phyloP scores from a whole-genome alignment of 2,329 filamentous ascomycete genomes.

The Rosellinia necatrix region DNA sequence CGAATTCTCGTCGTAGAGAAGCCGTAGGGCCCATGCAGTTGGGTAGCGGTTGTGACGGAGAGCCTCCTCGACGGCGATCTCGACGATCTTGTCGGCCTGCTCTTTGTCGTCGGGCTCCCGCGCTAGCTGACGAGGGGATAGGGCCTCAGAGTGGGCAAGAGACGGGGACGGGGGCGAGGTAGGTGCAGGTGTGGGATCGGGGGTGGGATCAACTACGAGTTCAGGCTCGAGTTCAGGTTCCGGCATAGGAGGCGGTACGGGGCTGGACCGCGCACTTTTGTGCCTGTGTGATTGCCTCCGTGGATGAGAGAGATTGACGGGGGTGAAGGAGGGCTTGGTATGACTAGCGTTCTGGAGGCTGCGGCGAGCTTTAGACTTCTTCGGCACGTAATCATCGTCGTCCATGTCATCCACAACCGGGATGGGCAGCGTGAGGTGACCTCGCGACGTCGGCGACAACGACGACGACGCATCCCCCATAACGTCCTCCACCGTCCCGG shows the following conservation, averaged over 20 bases:
- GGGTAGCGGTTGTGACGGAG: slow-evolving; percentile 61
- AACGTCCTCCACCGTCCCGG: slow-evolving; percentile 8
- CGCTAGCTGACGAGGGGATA: slow-evolving; percentile 6
- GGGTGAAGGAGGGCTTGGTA: slow-evolving; percentile 17
- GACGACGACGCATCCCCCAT: slow-evolving; percentile 27
- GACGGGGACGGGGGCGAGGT: slow-evolving; percentile 16
- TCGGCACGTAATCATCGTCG: slow-evolving; percentile 52
- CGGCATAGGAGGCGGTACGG: slow-evolving; percentile 7
- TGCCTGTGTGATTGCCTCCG: slow-evolving; percentile 37
- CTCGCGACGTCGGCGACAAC: slow-evolving; percentile 33
- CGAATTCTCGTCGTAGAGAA: slow-evolving; percentile 63
- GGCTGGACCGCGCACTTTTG: slow-evolving; percentile 35
- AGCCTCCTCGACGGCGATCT: slow-evolving; percentile 62
- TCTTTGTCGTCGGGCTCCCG: slow-evolving; percentile 46
- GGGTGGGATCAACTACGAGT: slow-evolving; percentile 5
- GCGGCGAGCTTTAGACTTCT: slow-evolving; percentile 38
- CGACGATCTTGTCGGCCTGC: slow-evolving; percentile 57
- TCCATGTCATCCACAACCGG: slow-evolving; percentile 42
- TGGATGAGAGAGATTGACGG: slow-evolving; percentile 23
- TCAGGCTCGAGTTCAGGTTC: not conserved
- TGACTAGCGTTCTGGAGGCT: slow-evolving; percentile 18
- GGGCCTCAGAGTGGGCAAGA: slow-evolving; percentile 18
- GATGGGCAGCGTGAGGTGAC: slow-evolving; percentile 27
- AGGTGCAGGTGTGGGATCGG: slow-evolving; percentile 13
- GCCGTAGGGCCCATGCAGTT: slow-evolving; percentile 65